Evolutionary conservation across 495 filamentous ascomycete species (phyloP).

Genomic region (Sabuloglossum arenarium): DNA sequence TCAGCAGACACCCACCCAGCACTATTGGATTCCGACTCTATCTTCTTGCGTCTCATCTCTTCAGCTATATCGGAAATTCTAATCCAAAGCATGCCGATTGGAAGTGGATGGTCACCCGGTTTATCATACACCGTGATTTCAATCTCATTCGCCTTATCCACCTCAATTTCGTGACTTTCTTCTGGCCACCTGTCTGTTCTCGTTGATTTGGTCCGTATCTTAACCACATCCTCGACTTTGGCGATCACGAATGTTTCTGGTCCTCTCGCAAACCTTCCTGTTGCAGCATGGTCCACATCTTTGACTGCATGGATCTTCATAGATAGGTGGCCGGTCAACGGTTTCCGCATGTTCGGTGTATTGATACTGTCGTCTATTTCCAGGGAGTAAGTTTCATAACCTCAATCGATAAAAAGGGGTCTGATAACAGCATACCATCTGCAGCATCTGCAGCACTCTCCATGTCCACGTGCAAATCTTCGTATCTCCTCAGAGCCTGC

Average conservation of each 20-base stretch:
- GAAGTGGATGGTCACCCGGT: conserved; percentile 63
- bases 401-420: no score
- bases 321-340: conserved; percentile 70
- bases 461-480: conserved; percentile 92
- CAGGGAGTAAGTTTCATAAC: conserved; percentile 1
- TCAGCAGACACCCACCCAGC: conserved; percentile 95
- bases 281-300: conserved; percentile 86
- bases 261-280: conserved; percentile 65
- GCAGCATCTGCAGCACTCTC: conserved; percentile 54
- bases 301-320: conserved; percentile 73
- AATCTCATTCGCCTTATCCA: conserved; percentile 97
- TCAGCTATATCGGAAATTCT: conserved; percentile 93
- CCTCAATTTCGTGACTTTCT: conserved; percentile 73
- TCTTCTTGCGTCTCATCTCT: conserved; percentile 91
- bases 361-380: conserved; percentile 82
- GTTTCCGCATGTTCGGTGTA: conserved; percentile 82
- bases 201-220: conserved; percentile 72
- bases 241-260: conserved; percentile 90
- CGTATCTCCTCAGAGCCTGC: conserved; percentile 89
- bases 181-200: conserved; percentile 79
- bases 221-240: conserved; percentile 86
- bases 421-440: conserved; percentile 42
- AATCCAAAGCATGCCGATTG: conserved; percentile 91
- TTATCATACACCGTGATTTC: conserved; percentile 97
- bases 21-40: conserved; percentile 78